Percentiles rank a stretch among this genome's conserved stretches.
phyloP scores from a whole-genome alignment of 805 yeast genomes.

The Candida palmyrensis region DNA sequence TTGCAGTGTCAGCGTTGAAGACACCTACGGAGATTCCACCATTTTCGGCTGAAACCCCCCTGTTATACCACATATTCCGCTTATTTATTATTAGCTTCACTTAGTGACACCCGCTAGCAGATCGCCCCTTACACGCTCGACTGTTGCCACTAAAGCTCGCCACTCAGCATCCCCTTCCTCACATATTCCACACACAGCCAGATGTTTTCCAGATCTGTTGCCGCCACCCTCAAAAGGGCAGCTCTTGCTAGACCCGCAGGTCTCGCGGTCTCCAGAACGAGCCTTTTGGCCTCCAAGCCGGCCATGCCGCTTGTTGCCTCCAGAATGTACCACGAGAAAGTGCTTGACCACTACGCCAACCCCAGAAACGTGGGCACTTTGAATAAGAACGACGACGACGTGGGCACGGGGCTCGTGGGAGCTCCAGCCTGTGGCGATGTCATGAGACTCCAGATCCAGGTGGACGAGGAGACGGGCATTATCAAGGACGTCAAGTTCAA shows the following conservation, averaged over 20 bases:
- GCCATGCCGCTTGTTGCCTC: constrained; percentile 8
- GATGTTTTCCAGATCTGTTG: constrained; percentile 23
- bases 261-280: neutral
- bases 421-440: constrained; percentile 99
- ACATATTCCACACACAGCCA: neutral
- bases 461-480: constrained; percentile 82
- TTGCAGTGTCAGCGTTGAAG: no score
- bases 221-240: constrained; percentile 9
- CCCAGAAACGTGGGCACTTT: constrained; percentile 96
- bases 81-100: no score
- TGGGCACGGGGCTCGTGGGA: constrained; percentile 97
- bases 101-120: no score
- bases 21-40: no score
- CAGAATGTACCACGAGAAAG: constrained; percentile 79
- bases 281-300: constrained; percentile 4
- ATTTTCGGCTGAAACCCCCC: no score
- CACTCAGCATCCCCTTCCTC: no score
- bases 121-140: no score
- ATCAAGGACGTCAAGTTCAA: constrained; percentile 95
- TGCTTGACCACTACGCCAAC: constrained; percentile 91
- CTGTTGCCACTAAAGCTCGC: no score
- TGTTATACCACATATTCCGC: no score
- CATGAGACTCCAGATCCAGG: constrained; percentile 94
- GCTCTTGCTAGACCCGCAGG: constrained; percentile 2
- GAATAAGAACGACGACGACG: constrained; percentile 68